phyloP scores from a whole-genome alignment of 1,284 basidiomycete species.

The Cryptococcus jaspeensis region DNA sequence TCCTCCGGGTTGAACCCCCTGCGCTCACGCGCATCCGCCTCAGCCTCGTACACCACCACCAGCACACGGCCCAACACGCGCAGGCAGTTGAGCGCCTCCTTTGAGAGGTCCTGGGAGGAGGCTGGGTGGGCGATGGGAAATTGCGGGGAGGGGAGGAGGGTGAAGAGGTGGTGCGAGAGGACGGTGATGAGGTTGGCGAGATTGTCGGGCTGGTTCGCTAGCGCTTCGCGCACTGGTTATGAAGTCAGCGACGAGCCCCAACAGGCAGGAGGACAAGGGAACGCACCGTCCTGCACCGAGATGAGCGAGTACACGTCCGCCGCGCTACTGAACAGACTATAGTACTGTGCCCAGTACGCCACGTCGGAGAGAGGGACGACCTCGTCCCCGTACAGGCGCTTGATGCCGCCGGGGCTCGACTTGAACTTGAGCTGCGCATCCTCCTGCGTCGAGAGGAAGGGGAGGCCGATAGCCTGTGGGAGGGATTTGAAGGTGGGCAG shows the following conservation, averaged over 20 bases:
- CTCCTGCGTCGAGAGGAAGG: slow-evolving; percentile 59
- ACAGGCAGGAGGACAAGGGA: neutral
- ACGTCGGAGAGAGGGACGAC: slow-evolving; percentile 70
- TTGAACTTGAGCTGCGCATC: slow-evolving; percentile 85
- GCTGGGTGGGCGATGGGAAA: slow-evolving; percentile 63
- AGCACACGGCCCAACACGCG: slow-evolving; percentile 81
- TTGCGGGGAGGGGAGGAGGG: slow-evolving; percentile 73
- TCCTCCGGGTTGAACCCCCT: slow-evolving; percentile 14
- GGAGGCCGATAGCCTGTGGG: slow-evolving; percentile 50
- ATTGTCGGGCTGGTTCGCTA: slow-evolving; percentile 78
- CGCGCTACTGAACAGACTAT: slow-evolving; percentile 75
- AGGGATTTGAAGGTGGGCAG: slow-evolving; percentile 47
- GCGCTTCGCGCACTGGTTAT: slow-evolving; percentile 67
- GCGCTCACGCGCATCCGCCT: slow-evolving; percentile 59
- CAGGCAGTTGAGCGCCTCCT: slow-evolving; percentile 82
- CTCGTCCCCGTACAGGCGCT: slow-evolving; percentile 66
- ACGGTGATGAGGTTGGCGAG: slow-evolving; percentile 75
- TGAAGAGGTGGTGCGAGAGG: slow-evolving; percentile 72
- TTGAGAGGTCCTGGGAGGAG: slow-evolving; percentile 58
- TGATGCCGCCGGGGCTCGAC: slow-evolving; percentile 72
- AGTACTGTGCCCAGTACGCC: slow-evolving; percentile 82
- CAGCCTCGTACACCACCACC: slow-evolving; percentile 79
- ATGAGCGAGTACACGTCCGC: slow-evolving; percentile 86
- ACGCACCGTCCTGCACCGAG: slow-evolving; percentile 76
- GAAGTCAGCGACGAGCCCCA: neutral